Conservation (phyloP, 331 rosid species). For the Cydonia oblonga region DNA sequence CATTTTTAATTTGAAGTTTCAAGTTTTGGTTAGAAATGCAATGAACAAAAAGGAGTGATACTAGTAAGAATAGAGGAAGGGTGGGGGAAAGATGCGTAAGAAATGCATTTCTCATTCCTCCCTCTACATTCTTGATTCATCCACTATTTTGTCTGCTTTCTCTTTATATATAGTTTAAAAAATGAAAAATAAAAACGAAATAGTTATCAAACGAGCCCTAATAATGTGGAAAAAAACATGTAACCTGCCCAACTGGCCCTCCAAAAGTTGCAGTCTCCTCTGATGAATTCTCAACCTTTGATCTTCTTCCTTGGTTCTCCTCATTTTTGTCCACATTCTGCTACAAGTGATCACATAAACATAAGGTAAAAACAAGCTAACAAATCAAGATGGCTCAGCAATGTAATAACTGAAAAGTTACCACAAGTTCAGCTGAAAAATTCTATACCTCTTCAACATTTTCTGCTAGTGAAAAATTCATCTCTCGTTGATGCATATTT, state of each 20-base stretch:
- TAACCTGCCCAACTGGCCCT: slow-evolving; percentile 54
- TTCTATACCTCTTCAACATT: slow-evolving; percentile 35
- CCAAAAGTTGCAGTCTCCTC: slow-evolving; percentile 34
- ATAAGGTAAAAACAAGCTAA: not conserved
- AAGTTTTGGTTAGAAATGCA: too few species aligned
- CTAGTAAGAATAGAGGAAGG: too few species aligned
- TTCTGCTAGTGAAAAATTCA: slow-evolving; percentile 18
- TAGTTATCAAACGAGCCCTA: too few species aligned
- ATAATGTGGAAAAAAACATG: not conserved
- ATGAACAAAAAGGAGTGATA: too few species aligned
- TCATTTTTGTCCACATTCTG: slow-evolving; percentile 16
- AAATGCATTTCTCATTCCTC: too few species aligned
- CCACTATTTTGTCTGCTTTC: too few species aligned
- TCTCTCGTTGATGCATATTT: slow-evolving; percentile 19
- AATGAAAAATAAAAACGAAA: too few species aligned
- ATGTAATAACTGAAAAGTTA: not conserved
- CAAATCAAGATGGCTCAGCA: not conserved
- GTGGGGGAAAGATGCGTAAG: too few species aligned
- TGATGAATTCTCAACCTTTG: slow-evolving; percentile 15
- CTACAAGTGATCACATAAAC: slow-evolving; percentile 26
- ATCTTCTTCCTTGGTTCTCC: slow-evolving; percentile 7
- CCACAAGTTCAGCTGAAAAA: not conserved
- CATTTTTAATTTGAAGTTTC: too few species aligned
- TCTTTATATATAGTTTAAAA: too few species aligned
- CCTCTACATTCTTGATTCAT: too few species aligned